Conservation (phyloP, 495 filamentous ascomycete species). For the Bacidia rubella region DNA sequence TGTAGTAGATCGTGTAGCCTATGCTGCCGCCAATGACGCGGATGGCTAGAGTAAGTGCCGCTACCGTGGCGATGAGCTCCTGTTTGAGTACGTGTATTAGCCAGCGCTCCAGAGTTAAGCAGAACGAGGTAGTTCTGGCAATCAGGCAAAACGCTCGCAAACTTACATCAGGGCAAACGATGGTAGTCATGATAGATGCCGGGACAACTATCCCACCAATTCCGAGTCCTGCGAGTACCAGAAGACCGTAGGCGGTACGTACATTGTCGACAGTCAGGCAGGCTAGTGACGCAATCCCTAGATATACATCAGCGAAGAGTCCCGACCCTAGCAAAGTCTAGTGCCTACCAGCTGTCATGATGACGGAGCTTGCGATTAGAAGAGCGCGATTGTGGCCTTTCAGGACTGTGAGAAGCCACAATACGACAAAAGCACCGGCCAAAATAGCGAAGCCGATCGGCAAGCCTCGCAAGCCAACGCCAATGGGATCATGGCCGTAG, state of each 20-base stretch:
- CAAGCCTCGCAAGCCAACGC: conserved; percentile 52
- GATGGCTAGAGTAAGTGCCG: conserved; percentile 59
- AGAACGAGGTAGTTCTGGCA: not conserved
- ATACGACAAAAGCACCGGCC: conserved; percentile 46
- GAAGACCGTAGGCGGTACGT: conserved; percentile 43
- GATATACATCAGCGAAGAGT: not conserved
- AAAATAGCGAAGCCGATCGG: conserved; percentile 54
- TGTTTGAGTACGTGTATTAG: conserved; percentile 11
- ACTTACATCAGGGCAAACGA: conserved; percentile 51
- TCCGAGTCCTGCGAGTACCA: conserved; percentile 51
- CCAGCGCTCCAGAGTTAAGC: not conserved
- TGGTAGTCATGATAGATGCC: conserved; percentile 56
- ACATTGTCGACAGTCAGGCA: conserved; percentile 45
- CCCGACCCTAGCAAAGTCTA: not conserved
- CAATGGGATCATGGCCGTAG: conserved; percentile 54
- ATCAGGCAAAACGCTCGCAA: too few species aligned
- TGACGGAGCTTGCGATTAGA: conserved; percentile 43
- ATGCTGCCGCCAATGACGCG: conserved; percentile 58
- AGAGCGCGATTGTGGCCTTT: conserved; percentile 50
- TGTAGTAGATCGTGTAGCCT: conserved; percentile 65
- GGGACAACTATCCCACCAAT: conserved; percentile 65
- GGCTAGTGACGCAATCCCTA: conserved; percentile 49
- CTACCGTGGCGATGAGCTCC: conserved; percentile 61
- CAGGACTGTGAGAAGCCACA: conserved; percentile 45
- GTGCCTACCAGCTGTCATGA: conserved; percentile 53